Conservation (phyloP, 2,329 filamentous ascomycete genomes). For the Hypoxylon sp. region DNA sequence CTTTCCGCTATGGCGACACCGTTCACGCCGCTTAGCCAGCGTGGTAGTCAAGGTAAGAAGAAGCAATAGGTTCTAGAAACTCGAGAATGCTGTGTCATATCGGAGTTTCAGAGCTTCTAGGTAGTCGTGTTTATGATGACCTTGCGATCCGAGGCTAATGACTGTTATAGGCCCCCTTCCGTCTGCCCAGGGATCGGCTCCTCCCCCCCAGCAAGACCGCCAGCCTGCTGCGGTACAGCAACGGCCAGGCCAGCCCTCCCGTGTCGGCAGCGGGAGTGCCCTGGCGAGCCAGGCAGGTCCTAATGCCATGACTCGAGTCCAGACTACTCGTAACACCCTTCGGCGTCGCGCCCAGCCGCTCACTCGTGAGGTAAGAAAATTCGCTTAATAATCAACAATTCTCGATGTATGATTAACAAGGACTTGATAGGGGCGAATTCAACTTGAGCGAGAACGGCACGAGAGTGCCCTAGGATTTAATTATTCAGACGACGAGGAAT, state of each 20-base stretch:
- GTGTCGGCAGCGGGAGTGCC: neutral
- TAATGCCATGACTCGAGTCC: neutral
- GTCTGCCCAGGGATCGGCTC: neutral
- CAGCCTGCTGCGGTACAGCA: neutral
- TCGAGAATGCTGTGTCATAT: neutral
- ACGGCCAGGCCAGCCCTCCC: neutral
- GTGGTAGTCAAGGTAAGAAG: neutral
- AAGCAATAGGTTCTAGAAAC: neutral
- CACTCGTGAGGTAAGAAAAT: neutral
- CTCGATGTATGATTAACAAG: neutral
- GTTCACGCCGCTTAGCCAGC: neutral
- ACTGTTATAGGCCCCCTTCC: neutral
- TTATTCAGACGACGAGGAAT: constrained; percentile 19
- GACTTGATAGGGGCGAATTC: neutral
- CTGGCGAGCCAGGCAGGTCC: neutral
- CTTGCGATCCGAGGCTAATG: neutral
- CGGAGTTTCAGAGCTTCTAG: neutral
- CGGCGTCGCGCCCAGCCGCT: no score
- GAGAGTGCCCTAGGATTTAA: constrained; percentile 9
- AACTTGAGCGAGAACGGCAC: neutral
- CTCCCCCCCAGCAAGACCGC: neutral
- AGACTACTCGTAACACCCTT: neutral
- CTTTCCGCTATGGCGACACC: neutral
- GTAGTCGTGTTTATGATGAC: neutral
- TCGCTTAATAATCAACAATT: neutral